Evolutionary conservation across 306 rosid genomes (phyloP).

Genomic region (Citrullus amarus): DNA sequence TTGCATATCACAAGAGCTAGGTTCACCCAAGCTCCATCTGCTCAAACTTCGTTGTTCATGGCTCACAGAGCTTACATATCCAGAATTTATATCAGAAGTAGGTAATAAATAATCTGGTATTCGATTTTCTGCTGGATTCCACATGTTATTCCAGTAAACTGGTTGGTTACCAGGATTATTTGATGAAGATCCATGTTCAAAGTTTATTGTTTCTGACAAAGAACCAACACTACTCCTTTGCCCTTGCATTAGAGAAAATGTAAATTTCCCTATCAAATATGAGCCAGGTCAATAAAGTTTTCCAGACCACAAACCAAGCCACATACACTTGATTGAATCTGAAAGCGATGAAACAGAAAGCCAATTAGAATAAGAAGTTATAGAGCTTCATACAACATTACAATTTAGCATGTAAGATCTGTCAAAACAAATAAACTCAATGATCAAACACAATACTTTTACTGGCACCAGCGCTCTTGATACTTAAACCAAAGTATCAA

Average conservation of each 20-base stretch:
- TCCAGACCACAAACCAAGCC: conserved; percentile 14
- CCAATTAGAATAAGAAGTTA: conserved; percentile 11
- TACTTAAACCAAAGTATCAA: background rate
- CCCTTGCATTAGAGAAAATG: conserved; percentile 75
- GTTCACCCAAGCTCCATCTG: conserved; percentile 80
- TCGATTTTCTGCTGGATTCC: conserved; percentile 46
- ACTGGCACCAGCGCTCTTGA: background rate
- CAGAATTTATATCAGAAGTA: conserved; percentile 41
- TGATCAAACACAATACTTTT: background rate
- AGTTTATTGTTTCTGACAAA: conserved; percentile 62
- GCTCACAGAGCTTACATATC: conserved; percentile 41
- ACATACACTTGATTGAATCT: conserved; percentile 23
- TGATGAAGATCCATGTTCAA: conserved; percentile 70
- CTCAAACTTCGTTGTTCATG: conserved; percentile 46
- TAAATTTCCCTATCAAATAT: conserved; percentile 16
- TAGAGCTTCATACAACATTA: background rate
- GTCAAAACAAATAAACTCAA: background rate
- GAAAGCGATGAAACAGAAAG: conserved; percentile 19
- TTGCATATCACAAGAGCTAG: conserved; percentile 64
- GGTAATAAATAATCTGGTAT: conserved; percentile 46
- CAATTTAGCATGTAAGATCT: background rate
- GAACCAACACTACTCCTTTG: conserved; percentile 80
- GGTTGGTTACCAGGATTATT: conserved; percentile 46
- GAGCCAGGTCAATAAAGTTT: conserved; percentile 11
- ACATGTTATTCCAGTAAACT: conserved; percentile 51